These are phyloP conservation scores for Coelastrella sp. DNA, from an alignment of 139 green algal species.

Conservation along the genomic window DNA sequence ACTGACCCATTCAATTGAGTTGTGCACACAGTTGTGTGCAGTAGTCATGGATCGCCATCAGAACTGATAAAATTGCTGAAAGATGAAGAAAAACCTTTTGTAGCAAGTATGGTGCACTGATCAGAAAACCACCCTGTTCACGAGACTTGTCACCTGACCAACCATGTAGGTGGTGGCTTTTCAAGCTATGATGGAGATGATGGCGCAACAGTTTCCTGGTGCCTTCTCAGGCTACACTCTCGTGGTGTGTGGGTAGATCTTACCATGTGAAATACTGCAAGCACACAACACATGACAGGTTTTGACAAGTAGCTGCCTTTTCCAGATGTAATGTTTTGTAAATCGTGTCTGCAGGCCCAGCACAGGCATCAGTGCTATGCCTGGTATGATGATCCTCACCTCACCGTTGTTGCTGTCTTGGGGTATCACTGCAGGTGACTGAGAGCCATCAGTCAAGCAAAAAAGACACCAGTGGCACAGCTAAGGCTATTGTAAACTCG, in stretches of 20 bases:
- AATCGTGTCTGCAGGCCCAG: not conserved
- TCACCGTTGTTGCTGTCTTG: too few species aligned
- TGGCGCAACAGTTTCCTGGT: slow-evolving; percentile 94
- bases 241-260: slow-evolving; percentile 40
- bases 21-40: too few species aligned
- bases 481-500: slow-evolving; percentile 73
- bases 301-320: not conserved
- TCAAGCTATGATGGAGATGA: slow-evolving; percentile 94
- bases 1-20: too few species aligned
- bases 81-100: too few species aligned
- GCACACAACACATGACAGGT: not conserved
- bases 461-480: slow-evolving; percentile 89
- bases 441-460: slow-evolving; percentile 99
- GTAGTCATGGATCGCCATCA: too few species aligned
- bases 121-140: too few species aligned
- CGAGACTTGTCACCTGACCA: not conserved
- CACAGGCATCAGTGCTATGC: not conserved
- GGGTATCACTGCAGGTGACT: slow-evolving; percentile 57
- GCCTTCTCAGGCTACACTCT: slow-evolving; percentile 95
- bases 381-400: not conserved
- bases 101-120: too few species aligned
- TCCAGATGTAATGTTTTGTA: too few species aligned
- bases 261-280: not conserved
- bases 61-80: too few species aligned
- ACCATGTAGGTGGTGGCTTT: slow-evolving; percentile 75